Evolutionary conservation across 2,329 filamentous ascomycete species (phyloP), one percentile per base, ranked within the genome.

Genomic region (Colletotrichum kahawae): DNA sequence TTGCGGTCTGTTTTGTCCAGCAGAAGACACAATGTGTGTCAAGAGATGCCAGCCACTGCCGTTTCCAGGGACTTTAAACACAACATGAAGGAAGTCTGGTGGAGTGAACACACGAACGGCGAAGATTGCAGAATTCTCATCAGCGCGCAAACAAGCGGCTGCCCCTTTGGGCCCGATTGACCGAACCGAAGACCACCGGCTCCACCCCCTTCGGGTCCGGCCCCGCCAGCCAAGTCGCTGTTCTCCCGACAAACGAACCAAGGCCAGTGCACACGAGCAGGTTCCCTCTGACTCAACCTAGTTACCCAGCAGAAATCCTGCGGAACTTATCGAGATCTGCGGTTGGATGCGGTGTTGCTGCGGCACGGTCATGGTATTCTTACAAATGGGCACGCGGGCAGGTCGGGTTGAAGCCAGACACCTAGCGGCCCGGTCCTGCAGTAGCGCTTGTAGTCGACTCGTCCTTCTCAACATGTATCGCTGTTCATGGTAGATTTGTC

Each of bases 161-260:
- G 54, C 64, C 7, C 4, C 33, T 54, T 59, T 36, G 16, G 31
- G 43, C 43, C n/a, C 64, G 38, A 67, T 48, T 67, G n/a, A 24
- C 65, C 48, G 31, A 38, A 38, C 51, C 65, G 21, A 33, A 48
- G 16, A 67, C 65, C 65, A 57, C 51, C 57, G 57, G 57, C 65
- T 69, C 70, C 70, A 73, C 70, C 57, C 70, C 57, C 27, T 31
- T 73, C 57, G 70, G 70, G 54, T 31, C 56, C 70, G 65, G 71
- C 48, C 71, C 67, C 67, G 66, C 48, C 48, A 43, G 34, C 27
- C 38, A 65, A 64, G n/a, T 48, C 21, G 34, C 27, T 34, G n/a
- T 69, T 43, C 24, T 13, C n/a, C 43, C 43, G 43, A 51, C 43
- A 21, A 24, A 51, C n/a, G n/a, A 51, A 51, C 29, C 18, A 51